Evolutionary conservation across 2,329 filamentous ascomycete species (phyloP), one percentile per base, ranked within the genome.

Genomic region (Dactylella cylindrospora): DNA sequence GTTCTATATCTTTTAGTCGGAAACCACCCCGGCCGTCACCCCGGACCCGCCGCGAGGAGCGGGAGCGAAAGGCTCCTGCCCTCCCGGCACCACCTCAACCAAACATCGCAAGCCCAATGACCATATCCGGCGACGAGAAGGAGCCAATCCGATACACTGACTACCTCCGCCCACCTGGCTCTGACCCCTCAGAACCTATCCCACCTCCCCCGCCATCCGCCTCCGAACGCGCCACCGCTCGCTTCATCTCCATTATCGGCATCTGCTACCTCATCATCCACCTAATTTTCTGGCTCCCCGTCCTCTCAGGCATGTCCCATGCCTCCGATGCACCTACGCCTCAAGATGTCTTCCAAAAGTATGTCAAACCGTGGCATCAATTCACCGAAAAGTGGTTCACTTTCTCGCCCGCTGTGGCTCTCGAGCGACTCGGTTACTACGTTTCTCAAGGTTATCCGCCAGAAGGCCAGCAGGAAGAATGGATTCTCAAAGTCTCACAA

Each of bases 71-170:
- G 10, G 1, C 41, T 5, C 57, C 57, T 2, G 15, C 43, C 4
- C 57, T 62, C 13, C 57, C 57, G 5, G 26, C 57, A n/a, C 43
- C 57, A 19, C 49, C 43, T n/a, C 32, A 53, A 29, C 57, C 57
- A 5, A 29, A 49, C 15, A 44, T 62, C 12, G 49, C 57, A 8
- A 47, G 35, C 15, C 57, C 57, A n/a, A 49, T 44, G 5, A 54
- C 57, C 9, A 47, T 62, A 26, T 38, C 36, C 8, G 57, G 57
- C 29, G 57, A 49, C 19, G 57, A 62, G 50, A 41, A 44, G 28
- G 57, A 62, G 25, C 29, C 43, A 1, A 62, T 62, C 38, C 57
- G 57, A 12, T 62, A 62, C 29, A 40, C 57, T 1, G 43, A 62
- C 19, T 62, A 54, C 35, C 22, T 38, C 10, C 57, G 57, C 7